Base-by-base conservation (phyloP, 495 filamentous ascomycete genomes). In the Penicillium taxi region DNA sequence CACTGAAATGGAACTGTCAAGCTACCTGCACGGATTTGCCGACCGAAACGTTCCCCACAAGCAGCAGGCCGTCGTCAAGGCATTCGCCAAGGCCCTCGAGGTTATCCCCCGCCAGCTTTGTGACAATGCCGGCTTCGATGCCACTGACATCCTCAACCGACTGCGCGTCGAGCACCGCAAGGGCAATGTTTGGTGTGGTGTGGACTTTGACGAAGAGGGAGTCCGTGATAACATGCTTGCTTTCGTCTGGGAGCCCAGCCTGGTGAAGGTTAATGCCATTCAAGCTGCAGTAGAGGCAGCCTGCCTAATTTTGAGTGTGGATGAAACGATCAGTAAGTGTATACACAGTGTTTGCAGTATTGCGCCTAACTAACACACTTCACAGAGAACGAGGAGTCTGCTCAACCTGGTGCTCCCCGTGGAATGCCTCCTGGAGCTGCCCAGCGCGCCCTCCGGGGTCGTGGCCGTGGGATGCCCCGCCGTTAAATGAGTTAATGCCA, bases 61-160 rank as follows among this genome's bases (percentile, higher is more conserved):
- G 72, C 90, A 96, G 62, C 91, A 98, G 65, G 75, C 84, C 12
- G 86, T 98, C 48, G 93, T 98, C 69, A 96, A 95, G 72, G 83
- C 86, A 19, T 96, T 96, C 52, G 91, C 91, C 49, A 94, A 94
- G 70, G 74, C 91, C 6, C 77, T 98, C 31, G 91, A 98, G 71
- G 81, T 98, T 24, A 91, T 98, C 52, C 91, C 91, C 25, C 79
- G 91, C 37, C 91, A 96, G 63, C 72, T 98, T 41, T 96, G 91
- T 61, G 91, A 98, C 67, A 98, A 98, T 52, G 91, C 91, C 26
- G 91, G 91, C 38, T 96, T 98, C 60, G 91, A 98, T 50, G 88
- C 91, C 11, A 96, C 91, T 32, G 93, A 98, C 58, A 94, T 98
- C 42, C 75, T 98, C 30, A 98, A 94, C 64, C 79, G 82, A 34